Base-by-base conservation (phyloP, 2,329 filamentous ascomycete species). In the Xylaria sp. region DNA sequence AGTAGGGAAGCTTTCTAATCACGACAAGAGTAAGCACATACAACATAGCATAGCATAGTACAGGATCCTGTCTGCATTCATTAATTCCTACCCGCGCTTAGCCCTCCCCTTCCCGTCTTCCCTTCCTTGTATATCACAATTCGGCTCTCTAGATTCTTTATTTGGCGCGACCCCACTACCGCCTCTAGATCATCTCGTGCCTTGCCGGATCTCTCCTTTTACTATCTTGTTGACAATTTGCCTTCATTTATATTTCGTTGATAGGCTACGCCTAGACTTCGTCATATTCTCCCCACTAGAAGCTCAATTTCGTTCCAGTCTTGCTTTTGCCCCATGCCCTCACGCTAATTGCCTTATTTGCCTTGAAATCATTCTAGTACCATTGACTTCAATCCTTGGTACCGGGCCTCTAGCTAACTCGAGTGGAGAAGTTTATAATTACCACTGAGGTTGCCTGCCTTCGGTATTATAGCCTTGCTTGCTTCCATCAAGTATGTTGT, bases 371-470 rank as follows among this genome's bases (percentile, higher is more conserved):
- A 17, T 17, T 63, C 49, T 37, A 56, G 42, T 51, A 55, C 37
- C 56, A 57, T 49, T 52, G 55, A 46, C 42, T 38, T 52, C 37
- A 46, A 19, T 21, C 46, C 46, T 28, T 31, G 45, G 40, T 49
- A 56, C 57, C 54, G 31, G 54, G 59, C 64, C 59, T 60, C 63
- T 63, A 61, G 61, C 68, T 69, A 65, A 70, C 67, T 59, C 67
- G 56, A 65, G 70, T 66, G 69, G 68, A 65, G 65, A 62, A 62
- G 66, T 61, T 54, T 64, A 69, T 66, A 59, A 67, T 59, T 63
- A 64, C 40, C 53, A 47, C 46, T 57, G 54, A 49, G 57, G 57
- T 40, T 62, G 21, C 61, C 63, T 61, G 60, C 57, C 53, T 69
- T 60, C 51, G 58, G 57, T 33, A 42, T 47, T 54, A 43, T 43